phyloP scores from a whole-genome alignment of 495 filamentous ascomycete species.

The Neurospora sp. region DNA sequence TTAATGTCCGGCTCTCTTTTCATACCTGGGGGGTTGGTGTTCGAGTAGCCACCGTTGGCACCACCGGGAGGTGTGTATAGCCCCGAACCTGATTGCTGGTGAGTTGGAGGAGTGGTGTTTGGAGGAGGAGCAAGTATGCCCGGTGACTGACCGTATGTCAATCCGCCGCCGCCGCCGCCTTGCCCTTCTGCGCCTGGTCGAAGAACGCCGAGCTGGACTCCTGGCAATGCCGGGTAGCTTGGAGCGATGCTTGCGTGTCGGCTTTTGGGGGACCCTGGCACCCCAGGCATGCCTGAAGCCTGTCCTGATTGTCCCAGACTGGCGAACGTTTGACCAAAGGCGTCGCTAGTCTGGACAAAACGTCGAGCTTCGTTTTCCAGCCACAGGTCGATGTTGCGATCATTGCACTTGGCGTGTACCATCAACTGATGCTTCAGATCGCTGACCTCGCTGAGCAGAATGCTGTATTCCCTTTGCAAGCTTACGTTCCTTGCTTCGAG shows the following conservation, averaged over 20 bases:
- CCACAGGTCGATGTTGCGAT: conserved; percentile 39
- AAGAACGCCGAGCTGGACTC: conserved; percentile 8
- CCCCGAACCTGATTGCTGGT: not conserved
- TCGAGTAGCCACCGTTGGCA: conserved; percentile 7
- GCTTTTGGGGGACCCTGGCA: conserved; percentile 8
- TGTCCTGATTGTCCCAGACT: conserved; percentile 6
- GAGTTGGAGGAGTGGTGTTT: not conserved
- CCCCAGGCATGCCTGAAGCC: not conserved
- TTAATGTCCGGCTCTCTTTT: conserved; percentile 18
- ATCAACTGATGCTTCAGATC: conserved; percentile 48
- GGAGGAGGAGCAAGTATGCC: not conserved
- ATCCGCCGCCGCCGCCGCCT: not conserved
- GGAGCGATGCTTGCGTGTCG: conserved; percentile 16
- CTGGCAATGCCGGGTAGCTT: conserved; percentile 8
- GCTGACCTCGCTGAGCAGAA: conserved; percentile 37
- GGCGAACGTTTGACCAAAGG: conserved; percentile 22
- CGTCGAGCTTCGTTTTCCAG: conserved; percentile 33
- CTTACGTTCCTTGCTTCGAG: conserved; percentile 26
- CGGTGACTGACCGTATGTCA: not conserved
- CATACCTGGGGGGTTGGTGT: conserved; percentile 5
- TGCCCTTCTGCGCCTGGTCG: not conserved
- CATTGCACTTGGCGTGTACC: conserved; percentile 48
- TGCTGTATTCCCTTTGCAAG: conserved; percentile 29
- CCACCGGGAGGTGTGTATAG: not conserved
- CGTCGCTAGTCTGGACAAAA: conserved; percentile 26